Percentiles rank a stretch among this genome's conserved stretches.
Conservation (phyloP, 1,284 basidiomycete genomes). For the Wolfiporia cocos region DNA sequence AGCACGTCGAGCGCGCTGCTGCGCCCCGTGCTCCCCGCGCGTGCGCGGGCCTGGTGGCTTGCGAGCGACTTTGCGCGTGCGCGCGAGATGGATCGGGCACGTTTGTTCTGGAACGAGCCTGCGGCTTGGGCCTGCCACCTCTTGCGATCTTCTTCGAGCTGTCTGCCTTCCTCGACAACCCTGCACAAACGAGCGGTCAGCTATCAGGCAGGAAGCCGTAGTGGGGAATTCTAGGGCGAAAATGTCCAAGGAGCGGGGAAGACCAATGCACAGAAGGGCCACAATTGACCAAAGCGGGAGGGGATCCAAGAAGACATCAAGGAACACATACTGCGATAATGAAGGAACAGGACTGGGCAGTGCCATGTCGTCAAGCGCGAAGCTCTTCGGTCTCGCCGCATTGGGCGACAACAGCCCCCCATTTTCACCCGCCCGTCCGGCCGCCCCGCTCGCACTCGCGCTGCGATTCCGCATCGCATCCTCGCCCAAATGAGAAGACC, state of each 20-base stretch:
- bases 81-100: constrained; percentile 53
- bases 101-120: constrained; percentile 59
- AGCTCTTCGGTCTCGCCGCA: constrained; percentile 37
- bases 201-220: no score
- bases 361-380: constrained; percentile 52
- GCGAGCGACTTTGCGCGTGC: constrained; percentile 54
- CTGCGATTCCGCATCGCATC: background rate
- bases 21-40: constrained; percentile 5
- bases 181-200: no score
- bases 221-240: no score
- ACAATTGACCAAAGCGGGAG: constrained; percentile 3
- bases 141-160: constrained; percentile 53
- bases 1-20: constrained; percentile 30
- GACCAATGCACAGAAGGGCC: constrained; percentile 1
- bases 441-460: background rate
- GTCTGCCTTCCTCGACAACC: constrained; percentile 57
- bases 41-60: constrained; percentile 19
- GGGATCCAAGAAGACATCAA: background rate
- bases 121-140: constrained; percentile 60
- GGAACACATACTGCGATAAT: constrained; percentile 44
- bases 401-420: constrained; percentile 14
- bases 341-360: constrained; percentile 56
- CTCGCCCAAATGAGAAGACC: no score
- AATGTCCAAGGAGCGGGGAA: constrained; percentile 9
- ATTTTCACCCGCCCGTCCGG: background rate